Evolutionary conservation across 352 stramenopile genomes (phyloP), one percentile per base, ranked within the genome.

Genomic region (Phytophthora fragariae): DNA sequence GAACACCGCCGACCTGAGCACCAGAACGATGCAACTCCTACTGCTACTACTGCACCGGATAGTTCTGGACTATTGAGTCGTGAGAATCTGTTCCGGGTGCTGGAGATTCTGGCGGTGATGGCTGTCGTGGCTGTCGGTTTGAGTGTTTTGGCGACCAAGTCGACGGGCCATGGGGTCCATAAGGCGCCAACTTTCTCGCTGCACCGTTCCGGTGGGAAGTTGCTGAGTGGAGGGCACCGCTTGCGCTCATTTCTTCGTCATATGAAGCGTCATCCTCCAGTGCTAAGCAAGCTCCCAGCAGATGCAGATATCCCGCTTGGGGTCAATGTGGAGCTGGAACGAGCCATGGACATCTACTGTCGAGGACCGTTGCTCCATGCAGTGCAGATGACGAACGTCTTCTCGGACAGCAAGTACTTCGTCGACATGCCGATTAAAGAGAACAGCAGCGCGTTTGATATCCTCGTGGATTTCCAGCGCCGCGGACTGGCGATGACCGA

Each of bases 401-500:
- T 96, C 59, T 70, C 81, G 5, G 94, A 98, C 82, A 93, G 84
- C 77, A 98, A 98, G 66, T 88, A 96, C 65, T 98, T 98, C 68
- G 94, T 98, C 4, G 93, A 98, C 72, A 97, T 98, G 93, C 93
- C 94, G 5, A 90, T 98, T 75, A 94, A 92, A 72, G 39, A 71
- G 9, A 94, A 93, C 72, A 93, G 77, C 56, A 92, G 79, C 50
- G 76, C 81, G 5, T 91, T 90, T 59, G 69, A 92, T 17, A 89
- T 95, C 55, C 76, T 92, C 21, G 57, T 92, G 29, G 86, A 93
- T 62, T 96, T 96, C 50, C 62, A 91, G 59, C 73, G 79, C 12
- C 80, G 80, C 11, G 70, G 70, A 29, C 73, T 94, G 39, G 76
- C 82, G 9, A 82, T 86, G 77, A 92, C 82, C 31, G 79, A 89